Conservation (phyloP, 2,329 filamentous ascomycete species). For the Parasarocladium wereldwijsianum region DNA sequence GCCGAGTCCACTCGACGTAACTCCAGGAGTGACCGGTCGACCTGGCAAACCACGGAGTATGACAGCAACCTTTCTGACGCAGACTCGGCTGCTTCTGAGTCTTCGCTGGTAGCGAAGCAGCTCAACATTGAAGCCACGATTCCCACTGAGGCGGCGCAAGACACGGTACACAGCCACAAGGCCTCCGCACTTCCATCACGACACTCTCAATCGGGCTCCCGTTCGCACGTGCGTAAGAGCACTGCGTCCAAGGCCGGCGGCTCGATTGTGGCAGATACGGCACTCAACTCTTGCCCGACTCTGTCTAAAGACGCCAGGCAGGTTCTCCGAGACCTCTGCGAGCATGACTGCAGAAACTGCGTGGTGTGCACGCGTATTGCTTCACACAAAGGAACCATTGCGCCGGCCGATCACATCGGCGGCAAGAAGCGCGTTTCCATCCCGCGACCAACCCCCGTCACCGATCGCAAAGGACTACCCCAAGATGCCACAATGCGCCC, state of each 20-base stretch:
- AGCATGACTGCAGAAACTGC: slow-evolving; percentile 42
- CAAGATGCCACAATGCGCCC: slow-evolving; percentile 44
- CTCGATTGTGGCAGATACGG: slow-evolving; percentile 6
- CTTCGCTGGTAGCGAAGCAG: slow-evolving; percentile 1
- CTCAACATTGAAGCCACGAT: slow-evolving; percentile 2
- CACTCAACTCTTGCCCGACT: slow-evolving; percentile 20
- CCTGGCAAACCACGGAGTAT: neutral
- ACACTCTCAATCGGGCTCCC: slow-evolving; percentile 12
- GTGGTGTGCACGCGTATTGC: slow-evolving; percentile 41
- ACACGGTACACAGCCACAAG: slow-evolving; percentile 10
- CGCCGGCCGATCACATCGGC: slow-evolving; percentile 20
- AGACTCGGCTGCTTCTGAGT: slow-evolving; percentile 1
- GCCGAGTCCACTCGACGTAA: slow-evolving; percentile 6
- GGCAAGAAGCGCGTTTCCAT: slow-evolving; percentile 47
- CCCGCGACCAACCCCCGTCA: slow-evolving; percentile 48
- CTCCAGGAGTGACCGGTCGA: neutral
- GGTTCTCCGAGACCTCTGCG: slow-evolving; percentile 37
- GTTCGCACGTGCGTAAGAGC: slow-evolving; percentile 2
- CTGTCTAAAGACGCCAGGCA: slow-evolving; percentile 37
- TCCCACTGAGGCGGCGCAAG: neutral
- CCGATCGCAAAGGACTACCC: slow-evolving; percentile 2
- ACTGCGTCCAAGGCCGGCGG: slow-evolving; percentile 4
- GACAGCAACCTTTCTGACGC: slow-evolving; percentile 2
- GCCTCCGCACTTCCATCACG: no score
- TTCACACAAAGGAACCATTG: slow-evolving; percentile 24